Evolutionary conservation across 2,329 filamentous ascomycete species (phyloP), one percentile per base, ranked within the genome.

Genomic region (Meredithiella fracta): DNA sequence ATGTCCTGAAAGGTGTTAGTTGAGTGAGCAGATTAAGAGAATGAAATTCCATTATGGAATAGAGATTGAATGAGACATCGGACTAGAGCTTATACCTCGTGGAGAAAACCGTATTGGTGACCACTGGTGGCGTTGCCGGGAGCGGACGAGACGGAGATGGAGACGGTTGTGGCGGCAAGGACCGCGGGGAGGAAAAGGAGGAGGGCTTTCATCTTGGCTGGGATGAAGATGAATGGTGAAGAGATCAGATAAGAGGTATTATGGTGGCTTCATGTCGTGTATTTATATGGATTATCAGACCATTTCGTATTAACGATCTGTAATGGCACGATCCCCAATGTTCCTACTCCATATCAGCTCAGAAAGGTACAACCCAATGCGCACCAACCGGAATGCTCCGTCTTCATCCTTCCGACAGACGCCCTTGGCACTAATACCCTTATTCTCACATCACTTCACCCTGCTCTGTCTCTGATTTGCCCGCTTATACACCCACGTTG

Each of bases 1-100:
- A 82, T 82, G 55, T 80, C 77, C 75, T 79, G 14, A 20, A 0
- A 1, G 2, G 15, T 9, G 1, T 29, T n/a, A n/a, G n/a, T n/a
- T n/a, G n/a, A n/a, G n/a, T n/a, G n/a, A n/a, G n/a, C n/a, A n/a
- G n/a, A n/a, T n/a, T n/a, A n/a, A n/a, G n/a, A n/a, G n/a, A n/a
- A n/a, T n/a, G n/a, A n/a, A n/a, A n/a, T n/a, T n/a, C n/a, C n/a
- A n/a, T n/a, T n/a, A n/a, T n/a, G n/a, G n/a, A n/a, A n/a, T n/a
- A n/a, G n/a, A n/a, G n/a, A n/a, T n/a, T n/a, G n/a, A n/a, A n/a
- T n/a, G n/a, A n/a, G n/a, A n/a, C n/a, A n/a, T n/a, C n/a, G n/a
- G n/a, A n/a, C n/a, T n/a, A n/a, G n/a, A n/a, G n/a, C n/a, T n/a
- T n/a, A n/a, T n/a, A 72, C 70, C 64, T 73, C 70, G 52, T 73